Base-by-base conservation (phyloP, 352 stramenopile genomes). In the Peronospora farinosa region DNA sequence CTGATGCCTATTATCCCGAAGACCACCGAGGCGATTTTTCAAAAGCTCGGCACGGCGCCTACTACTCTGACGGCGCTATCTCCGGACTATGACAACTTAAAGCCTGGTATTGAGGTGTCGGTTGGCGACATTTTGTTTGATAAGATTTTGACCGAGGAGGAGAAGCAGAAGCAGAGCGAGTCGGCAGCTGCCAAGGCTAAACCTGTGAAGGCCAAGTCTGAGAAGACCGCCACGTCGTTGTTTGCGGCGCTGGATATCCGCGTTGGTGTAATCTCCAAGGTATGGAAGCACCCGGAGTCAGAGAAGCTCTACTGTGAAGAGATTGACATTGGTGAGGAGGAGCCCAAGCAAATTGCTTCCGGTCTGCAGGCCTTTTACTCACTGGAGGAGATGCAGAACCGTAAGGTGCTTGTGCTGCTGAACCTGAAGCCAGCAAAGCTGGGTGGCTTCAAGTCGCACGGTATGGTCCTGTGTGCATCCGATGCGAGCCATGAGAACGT, bases 361-460 rank as follows among this genome's bases (percentile, higher is more conserved):
- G 97, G 96, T 17, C 69, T 99, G 47, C 75, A 92, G 42, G 67
- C 80, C 39, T 97, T 98, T 75, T 97, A 98, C 72, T 91, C 93
- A 40, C 54, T 90, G 11, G 91, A 98, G 51, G 85, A 99, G 40
- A 92, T 99, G 74, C 72, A 97, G 63, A 92, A 85, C 36, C 83
- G 92, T 56, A 86, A 96, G 54, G 87, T 98, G 25, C 65, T 99
- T 9, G 95, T 99, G 41, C 69, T 99, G 27, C 95, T 96, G 53
- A 99, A 99, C 71, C 75, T 99, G 17, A 99, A 99, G 84, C 84
- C 90, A 40, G 80, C 86, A 38, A 99, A 99, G 65, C 66, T 99
- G 30, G 92, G 80, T 7, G 96, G 95, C 38, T 98, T 99, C 64
- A 90, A 87, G 85, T 99, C 83, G 58, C 83, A 86, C 74, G 95